phyloP scores from a whole-genome alignment of 805 yeast species.

The Candida schatavii region DNA sequence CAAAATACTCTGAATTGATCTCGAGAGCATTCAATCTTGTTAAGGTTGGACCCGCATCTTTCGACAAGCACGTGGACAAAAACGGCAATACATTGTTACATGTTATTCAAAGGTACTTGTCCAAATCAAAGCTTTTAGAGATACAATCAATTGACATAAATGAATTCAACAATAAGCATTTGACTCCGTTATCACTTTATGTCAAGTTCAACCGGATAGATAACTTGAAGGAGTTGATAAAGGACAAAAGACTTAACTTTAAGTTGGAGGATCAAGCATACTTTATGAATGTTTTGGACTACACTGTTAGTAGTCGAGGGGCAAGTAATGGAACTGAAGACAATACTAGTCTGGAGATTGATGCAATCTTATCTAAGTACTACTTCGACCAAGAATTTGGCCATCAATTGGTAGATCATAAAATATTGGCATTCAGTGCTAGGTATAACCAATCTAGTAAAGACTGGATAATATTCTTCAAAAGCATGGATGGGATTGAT shows the following conservation, averaged over 20 bases:
- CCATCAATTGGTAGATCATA: too few species aligned
- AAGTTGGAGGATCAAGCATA: slow-evolving; percentile 30
- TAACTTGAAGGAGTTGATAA: slow-evolving; percentile 51
- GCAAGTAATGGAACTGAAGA: neutral
- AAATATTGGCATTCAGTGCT: slow-evolving; percentile 30
- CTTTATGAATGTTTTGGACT: slow-evolving; percentile 37
- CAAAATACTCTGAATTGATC: slow-evolving; percentile 53
- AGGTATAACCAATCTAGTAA: slow-evolving; percentile 26
- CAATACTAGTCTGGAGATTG: slow-evolving; percentile 14
- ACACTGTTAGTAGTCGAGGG: slow-evolving; percentile 4
- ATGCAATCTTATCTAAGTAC: slow-evolving; percentile 16
- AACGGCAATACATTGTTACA: slow-evolving; percentile 79
- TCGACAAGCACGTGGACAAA: slow-evolving; percentile 62
- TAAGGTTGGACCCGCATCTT: neutral
- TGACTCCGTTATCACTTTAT: slow-evolving; percentile 71
- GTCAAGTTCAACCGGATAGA: slow-evolving; percentile 65
- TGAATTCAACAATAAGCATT: slow-evolving; percentile 51
- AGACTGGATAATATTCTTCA: slow-evolving; percentile 34
- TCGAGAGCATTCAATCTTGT: slow-evolving; percentile 44
- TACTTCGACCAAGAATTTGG: slow-evolving; percentile 20
- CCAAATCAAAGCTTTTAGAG: slow-evolving; percentile 19
- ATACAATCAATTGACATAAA: slow-evolving; percentile 45
- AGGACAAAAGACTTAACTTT: slow-evolving; percentile 45
- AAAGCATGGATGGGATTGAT: slow-evolving; percentile 7
- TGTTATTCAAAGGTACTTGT: slow-evolving; percentile 49